A percentile compares a stretch with the other conserved stretches of the same genome.
These are phyloP conservation scores for Aspergillus quadricinctus DNA, from an alignment of 2,329 filamentous ascomycete genomes.

Conservation along the genomic window DNA sequence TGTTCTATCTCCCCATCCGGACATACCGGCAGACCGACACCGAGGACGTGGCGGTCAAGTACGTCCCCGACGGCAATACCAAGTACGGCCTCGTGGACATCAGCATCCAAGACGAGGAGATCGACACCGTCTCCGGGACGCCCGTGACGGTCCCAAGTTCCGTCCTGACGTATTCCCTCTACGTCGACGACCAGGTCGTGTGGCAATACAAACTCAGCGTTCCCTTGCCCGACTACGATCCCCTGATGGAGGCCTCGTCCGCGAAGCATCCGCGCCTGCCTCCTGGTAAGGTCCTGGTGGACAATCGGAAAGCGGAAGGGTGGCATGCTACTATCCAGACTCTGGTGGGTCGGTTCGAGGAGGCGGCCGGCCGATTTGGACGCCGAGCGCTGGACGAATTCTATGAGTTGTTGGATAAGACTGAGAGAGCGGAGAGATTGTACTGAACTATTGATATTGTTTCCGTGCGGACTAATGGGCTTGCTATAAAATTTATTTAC, in stretches of 20 bases:
- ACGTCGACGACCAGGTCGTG: conserved; percentile 71
- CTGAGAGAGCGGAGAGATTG: conserved; percentile 16
- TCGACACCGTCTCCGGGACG: conserved; percentile 9
- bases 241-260: conserved; percentile 1
- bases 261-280: conserved; percentile 17
- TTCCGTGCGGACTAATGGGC: background rate
- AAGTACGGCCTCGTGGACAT: conserved; percentile 87
- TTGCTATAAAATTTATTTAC: background rate
- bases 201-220: conserved; percentile 58
- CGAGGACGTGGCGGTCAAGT: conserved; percentile 81
- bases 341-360: conserved; percentile 18
- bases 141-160: conserved; percentile 41
- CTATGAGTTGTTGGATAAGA: conserved; percentile 13
- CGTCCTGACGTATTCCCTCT: conserved; percentile 74
- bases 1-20: conserved; percentile 84
- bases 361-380: conserved; percentile 8
- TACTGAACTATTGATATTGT: conserved; percentile 4
- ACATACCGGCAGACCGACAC: conserved; percentile 79
- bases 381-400: conserved; percentile 7
- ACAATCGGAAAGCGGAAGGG: conserved; percentile 17
- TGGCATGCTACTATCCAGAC: conserved; percentile 19
- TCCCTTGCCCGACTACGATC: conserved; percentile 21
- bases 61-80: conserved; percentile 73
- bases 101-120: conserved; percentile 53
- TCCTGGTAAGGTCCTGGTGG: conserved; percentile 30